Percentiles rank a stretch among this genome's conserved stretches.
phyloP scores from a whole-genome alignment of 176 grass and related monocot genomes.

The Melocanna baccifera region DNA sequence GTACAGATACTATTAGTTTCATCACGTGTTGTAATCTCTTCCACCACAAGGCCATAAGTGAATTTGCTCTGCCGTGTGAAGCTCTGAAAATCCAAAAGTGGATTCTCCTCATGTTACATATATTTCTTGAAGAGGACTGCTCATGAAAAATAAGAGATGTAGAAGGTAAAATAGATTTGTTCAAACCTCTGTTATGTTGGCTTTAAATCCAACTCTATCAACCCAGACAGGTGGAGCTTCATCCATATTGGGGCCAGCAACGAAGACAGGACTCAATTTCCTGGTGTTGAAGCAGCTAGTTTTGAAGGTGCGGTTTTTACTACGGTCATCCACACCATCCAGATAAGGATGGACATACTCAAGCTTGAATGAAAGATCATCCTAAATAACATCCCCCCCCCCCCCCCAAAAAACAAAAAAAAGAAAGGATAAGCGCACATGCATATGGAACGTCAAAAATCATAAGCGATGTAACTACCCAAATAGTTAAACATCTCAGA shows the following conservation, averaged over 20 bases:
- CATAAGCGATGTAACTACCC: background rate
- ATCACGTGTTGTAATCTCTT: slow-evolving; percentile 87
- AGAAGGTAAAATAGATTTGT: background rate
- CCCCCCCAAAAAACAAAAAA: background rate
- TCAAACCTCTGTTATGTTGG: slow-evolving; percentile 89
- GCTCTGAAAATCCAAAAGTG: slow-evolving; percentile 48
- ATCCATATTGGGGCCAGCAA: slow-evolving; percentile 75
- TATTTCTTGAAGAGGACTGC: background rate
- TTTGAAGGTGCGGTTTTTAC: slow-evolving; percentile 85
- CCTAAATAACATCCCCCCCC: slow-evolving; percentile 36
- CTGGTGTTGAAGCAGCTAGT: slow-evolving; percentile 85
- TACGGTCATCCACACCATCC: slow-evolving; percentile 72
- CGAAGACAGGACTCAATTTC: slow-evolving; percentile 93
- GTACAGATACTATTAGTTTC: slow-evolving; percentile 83
- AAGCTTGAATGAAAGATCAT: slow-evolving; percentile 90
- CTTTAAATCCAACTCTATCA: slow-evolving; percentile 89
- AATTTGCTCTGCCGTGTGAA: slow-evolving; percentile 95
- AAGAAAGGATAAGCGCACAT: slow-evolving; percentile 9
- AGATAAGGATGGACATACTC: slow-evolving; percentile 91
- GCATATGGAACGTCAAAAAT: background rate
- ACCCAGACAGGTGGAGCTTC: slow-evolving; percentile 91
- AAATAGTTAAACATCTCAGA: background rate
- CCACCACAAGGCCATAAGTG: slow-evolving; percentile 83
- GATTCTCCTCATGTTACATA: slow-evolving; percentile 29
- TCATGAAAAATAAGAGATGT: background rate